Evolutionary conservation across 2,329 filamentous ascomycete species (phyloP), one percentile per base, ranked within the genome.

Genomic region (Aureobasidium musti): DNA sequence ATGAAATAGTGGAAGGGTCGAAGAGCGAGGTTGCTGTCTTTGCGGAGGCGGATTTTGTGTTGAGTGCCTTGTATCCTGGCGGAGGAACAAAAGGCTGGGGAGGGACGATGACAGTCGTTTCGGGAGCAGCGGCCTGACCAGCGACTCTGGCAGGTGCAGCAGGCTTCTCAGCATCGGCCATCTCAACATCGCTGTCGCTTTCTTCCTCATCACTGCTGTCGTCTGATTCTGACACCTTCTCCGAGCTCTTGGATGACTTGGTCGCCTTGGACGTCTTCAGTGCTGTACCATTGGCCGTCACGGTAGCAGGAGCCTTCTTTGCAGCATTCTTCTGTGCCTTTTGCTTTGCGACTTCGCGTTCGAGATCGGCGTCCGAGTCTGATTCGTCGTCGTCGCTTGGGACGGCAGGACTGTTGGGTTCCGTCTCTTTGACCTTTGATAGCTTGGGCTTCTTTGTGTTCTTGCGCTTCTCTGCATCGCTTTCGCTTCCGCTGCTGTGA

Each of bases 1-100:
- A 88, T 66, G 86, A 79, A 8, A 89, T 75, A 71, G 86, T 84
- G 11, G 47, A 41, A 65, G 83, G 82, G 67, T 84, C 80, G 71
- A 90, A 86, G 63, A 89, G 77, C 26, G 83, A 79, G 10, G 73
- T 63, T 7, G 73, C 66, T 47, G 73, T 74, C 10, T 74, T 77
- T 10, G 72, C 69, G 7, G 75, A 70, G 35, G 72, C 72, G 21
- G 71, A 82, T 75, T 67, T 86, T 77, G 73, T 84, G 78, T 71
- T 82, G 76, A 73, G 79, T 74, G 70, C 78, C 72, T 70, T 79
- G 82, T 84, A 84, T 53, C 82, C 81, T 35, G 73, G 71, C 5
- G 79, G 76, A 23, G 79, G 75, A 30, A 76, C 71, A 21, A 75
- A 74, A 13, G 72, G 72, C 41, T 76, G 73, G 4, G 56, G 30